Evolutionary conservation across 768 basidiomycete genomes (phyloP).

Genomic region (Podaxis mareebaensis): DNA sequence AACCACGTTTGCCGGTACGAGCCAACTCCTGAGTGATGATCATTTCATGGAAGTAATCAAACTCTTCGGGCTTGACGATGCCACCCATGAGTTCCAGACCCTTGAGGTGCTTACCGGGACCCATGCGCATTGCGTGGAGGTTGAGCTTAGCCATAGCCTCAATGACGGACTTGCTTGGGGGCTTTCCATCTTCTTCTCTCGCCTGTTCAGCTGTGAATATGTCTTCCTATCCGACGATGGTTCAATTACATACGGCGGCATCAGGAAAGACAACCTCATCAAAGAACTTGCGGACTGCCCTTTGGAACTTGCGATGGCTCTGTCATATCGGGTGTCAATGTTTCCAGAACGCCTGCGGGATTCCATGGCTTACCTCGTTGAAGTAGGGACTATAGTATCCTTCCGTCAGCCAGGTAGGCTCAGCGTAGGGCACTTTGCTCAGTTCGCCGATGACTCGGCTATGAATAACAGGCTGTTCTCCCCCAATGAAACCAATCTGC

Average conservation of each 20-base stretch:
- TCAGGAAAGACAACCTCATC: constrained; percentile 70
- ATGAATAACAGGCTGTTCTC: constrained; percentile 61
- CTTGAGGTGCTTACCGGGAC: constrained; percentile 88
- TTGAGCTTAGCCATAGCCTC: constrained; percentile 75
- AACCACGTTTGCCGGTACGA: constrained; percentile 72
- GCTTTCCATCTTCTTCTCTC: constrained; percentile 89
- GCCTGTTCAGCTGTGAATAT: constrained; percentile 41
- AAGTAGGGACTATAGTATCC: constrained; percentile 82
- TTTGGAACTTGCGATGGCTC: constrained; percentile 65
- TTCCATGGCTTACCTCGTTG: constrained; percentile 53
- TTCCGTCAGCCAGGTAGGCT: constrained; percentile 74
- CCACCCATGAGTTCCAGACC: constrained; percentile 74
- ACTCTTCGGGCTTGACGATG: constrained; percentile 80
- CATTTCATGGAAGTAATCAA: constrained; percentile 89
- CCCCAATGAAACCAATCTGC: constrained; percentile 72
- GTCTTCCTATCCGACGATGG: background rate
- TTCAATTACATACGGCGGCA: constrained; percentile 35
- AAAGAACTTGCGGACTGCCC: constrained; percentile 66
- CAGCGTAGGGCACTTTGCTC: constrained; percentile 85
- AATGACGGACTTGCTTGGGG: constrained; percentile 73
- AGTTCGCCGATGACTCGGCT: constrained; percentile 60
- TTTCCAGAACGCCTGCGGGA: constrained; percentile 15
- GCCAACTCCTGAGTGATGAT: constrained; percentile 79
- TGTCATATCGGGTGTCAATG: constrained; percentile 23
- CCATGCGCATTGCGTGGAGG: constrained; percentile 89